A percentile compares a stretch with the other conserved stretches of the same genome.
phyloP scores from a whole-genome alignment of 805 yeast species.

The Blastobotrys chiropterorum region DNA sequence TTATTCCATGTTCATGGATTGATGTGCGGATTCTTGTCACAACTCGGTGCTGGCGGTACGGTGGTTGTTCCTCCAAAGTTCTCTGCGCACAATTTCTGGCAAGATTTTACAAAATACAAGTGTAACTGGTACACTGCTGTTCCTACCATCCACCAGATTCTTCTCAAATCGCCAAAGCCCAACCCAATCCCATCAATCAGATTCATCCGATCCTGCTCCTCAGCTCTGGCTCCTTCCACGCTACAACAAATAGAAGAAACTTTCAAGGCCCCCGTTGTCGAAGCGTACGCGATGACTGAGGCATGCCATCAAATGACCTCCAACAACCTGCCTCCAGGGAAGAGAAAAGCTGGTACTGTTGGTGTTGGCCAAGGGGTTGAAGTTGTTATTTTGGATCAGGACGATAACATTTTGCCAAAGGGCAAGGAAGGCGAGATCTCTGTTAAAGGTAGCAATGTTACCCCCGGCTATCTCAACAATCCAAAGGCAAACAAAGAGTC shows the following conservation, averaged over 20 bases:
- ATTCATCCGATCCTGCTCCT: slow-evolving; percentile 67
- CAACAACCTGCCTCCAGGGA: slow-evolving; percentile 58
- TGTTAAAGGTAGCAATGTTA: slow-evolving; percentile 61
- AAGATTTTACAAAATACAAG: slow-evolving; percentile 41
- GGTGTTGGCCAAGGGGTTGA: slow-evolving; percentile 69
- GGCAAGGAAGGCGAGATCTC: slow-evolving; percentile 64
- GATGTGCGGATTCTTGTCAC: slow-evolving; percentile 57
- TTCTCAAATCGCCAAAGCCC: slow-evolving; percentile 50
- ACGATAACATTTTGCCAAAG: slow-evolving; percentile 41
- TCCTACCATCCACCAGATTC: slow-evolving; percentile 67
- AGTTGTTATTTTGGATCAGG: slow-evolving; percentile 48
- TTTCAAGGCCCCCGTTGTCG: slow-evolving; percentile 62
- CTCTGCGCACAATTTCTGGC: slow-evolving; percentile 58
- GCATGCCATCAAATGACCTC: slow-evolving; percentile 79
- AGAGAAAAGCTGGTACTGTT: slow-evolving; percentile 64
- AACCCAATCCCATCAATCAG: slow-evolving; percentile 47
- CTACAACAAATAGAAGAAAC: slow-evolving; percentile 50
- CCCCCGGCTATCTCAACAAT: slow-evolving; percentile 67
- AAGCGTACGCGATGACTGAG: slow-evolving; percentile 79
- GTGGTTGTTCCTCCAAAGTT: slow-evolving; percentile 58
- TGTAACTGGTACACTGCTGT: slow-evolving; percentile 75
- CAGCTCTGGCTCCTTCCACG: slow-evolving; percentile 62
- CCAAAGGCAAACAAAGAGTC: slow-evolving; percentile 63
- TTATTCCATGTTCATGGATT: slow-evolving; percentile 73
- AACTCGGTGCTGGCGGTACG: slow-evolving; percentile 54